A percentile compares a stretch with the other conserved stretches of the same genome.
Evolutionary conservation across 1,139 yeast species (phyloP).

Genomic region (Pichiaceae sp.): DNA sequence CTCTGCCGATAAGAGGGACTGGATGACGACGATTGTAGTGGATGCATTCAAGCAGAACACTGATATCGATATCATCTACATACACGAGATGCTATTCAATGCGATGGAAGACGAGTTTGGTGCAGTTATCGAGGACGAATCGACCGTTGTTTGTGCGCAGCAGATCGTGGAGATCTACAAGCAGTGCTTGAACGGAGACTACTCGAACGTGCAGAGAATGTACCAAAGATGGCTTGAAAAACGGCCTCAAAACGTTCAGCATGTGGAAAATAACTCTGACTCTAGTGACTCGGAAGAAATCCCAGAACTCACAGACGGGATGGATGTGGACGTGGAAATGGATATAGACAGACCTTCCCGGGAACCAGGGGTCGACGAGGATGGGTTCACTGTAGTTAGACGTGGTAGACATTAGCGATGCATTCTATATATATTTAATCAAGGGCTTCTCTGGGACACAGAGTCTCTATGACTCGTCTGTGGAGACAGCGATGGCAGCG

Average conservation of each 20-base stretch:
- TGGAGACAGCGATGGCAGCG: background rate
- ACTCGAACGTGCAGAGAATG: constrained; percentile 45
- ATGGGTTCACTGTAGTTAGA: constrained; percentile 82
- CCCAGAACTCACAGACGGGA: constrained; percentile 23
- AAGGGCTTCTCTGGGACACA: background rate
- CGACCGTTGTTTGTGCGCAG: constrained; percentile 69
- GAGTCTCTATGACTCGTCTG: background rate
- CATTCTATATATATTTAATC: constrained; percentile 1
- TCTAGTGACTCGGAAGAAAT: constrained; percentile 25
- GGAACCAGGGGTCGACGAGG: constrained; percentile 78
- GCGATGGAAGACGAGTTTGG: constrained; percentile 96
- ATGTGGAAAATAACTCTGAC: constrained; percentile 32
- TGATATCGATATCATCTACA: constrained; percentile 63
- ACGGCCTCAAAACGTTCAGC: constrained; percentile 30
- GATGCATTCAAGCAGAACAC: constrained; percentile 62
- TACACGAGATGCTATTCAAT: constrained; percentile 78
- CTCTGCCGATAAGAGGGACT: constrained; percentile 84
- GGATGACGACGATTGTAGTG: constrained; percentile 80
- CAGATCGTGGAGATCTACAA: constrained; percentile 58
- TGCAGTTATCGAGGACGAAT: constrained; percentile 78
- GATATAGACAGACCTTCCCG: constrained; percentile 8
- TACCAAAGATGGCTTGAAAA: constrained; percentile 52
- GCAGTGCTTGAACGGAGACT: constrained; percentile 49
- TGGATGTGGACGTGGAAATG: constrained; percentile 1
- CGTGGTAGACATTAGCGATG: constrained; percentile 21